phyloP scores from a whole-genome alignment of 2,329 filamentous ascomycete genomes.

The Ceratocystis papillata region DNA sequence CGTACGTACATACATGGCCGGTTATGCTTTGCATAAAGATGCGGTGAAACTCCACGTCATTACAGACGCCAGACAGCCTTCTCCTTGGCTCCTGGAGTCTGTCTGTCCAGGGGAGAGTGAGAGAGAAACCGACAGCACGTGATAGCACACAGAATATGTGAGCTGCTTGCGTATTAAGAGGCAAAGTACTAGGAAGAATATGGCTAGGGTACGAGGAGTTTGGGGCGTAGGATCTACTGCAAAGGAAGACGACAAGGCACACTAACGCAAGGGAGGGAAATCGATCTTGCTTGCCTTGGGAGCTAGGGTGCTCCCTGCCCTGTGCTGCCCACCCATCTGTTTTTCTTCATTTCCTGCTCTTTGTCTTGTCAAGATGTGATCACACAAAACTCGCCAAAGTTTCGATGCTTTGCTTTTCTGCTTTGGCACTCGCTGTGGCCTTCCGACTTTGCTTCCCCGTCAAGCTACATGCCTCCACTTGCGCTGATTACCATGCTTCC shows the following conservation, averaged over 20 bases:
- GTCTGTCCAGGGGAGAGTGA: no score
- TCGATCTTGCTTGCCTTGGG: conserved; percentile 2
- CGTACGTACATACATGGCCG: not conserved
- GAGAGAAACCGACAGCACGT: no score
- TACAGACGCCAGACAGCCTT: not conserved
- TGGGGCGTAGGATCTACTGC: no score
- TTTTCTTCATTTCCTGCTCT: not conserved
- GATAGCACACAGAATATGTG: no score
- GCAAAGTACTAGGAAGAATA: no score
- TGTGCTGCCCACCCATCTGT: not conserved
- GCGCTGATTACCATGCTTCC: no score
- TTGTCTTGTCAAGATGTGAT: not conserved
- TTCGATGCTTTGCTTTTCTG: not conserved
- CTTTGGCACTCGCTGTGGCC: no score
- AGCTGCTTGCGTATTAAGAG: not conserved
- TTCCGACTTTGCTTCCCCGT: not conserved
- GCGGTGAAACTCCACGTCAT: not conserved
- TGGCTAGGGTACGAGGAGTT: no score
- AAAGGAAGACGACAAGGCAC: no score
- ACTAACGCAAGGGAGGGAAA: not conserved
- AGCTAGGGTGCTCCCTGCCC: not conserved
- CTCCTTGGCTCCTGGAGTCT: no score
- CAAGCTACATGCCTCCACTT: not conserved
- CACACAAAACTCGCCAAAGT: not conserved
- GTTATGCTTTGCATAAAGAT: not conserved